Evolutionary conservation across 345 rosid genomes (phyloP).

Genomic region (Combretum micranthum): DNA sequence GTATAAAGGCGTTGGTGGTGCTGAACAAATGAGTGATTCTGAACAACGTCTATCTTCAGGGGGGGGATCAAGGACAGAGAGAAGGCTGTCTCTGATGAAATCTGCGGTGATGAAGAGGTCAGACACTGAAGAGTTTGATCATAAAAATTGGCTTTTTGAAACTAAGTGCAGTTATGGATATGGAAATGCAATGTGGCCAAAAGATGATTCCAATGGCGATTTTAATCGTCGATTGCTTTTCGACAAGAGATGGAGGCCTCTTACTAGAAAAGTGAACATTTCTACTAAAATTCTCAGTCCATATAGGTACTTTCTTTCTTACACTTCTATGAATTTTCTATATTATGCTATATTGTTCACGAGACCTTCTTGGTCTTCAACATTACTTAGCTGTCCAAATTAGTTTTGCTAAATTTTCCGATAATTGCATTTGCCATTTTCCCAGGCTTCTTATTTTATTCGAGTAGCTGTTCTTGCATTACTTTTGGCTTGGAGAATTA

Average conservation of each 20-base stretch:
- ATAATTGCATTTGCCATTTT: background rate
- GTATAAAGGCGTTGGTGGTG: slow-evolving; percentile 10
- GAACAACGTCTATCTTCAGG: slow-evolving; percentile 8
- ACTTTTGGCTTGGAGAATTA: slow-evolving; percentile 22
- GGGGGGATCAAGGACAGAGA: slow-evolving; percentile 12
- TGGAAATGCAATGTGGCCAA: slow-evolving; percentile 23
- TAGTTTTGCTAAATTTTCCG: background rate
- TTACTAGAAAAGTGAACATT: slow-evolving; percentile 19
- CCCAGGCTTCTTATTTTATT: slow-evolving; percentile 22
- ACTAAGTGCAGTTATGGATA: slow-evolving; percentile 24
- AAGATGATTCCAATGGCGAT: slow-evolving; percentile 10
- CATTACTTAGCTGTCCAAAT: too few relatives aligned
- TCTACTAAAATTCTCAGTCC: slow-evolving; percentile 17
- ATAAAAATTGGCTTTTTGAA: slow-evolving; percentile 21
- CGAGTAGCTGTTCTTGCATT: slow-evolving; percentile 17
- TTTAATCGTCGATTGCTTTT: slow-evolving; percentile 14
- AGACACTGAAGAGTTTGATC: slow-evolving; percentile 16
- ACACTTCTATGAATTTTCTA: background rate
- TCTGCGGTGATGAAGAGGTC: slow-evolving; percentile 15
- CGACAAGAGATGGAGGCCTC: slow-evolving; percentile 23
- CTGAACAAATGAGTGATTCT: slow-evolving; percentile 10
- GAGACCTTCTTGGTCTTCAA: too few relatives aligned
- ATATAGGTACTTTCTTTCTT: slow-evolving; percentile 12
- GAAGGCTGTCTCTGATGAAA: slow-evolving; percentile 15
- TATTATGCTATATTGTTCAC: background rate